Evolutionary conservation across 768 basidiomycete genomes (phyloP), one percentile per base, ranked within the genome.

Genomic region (Collybia nuda): DNA sequence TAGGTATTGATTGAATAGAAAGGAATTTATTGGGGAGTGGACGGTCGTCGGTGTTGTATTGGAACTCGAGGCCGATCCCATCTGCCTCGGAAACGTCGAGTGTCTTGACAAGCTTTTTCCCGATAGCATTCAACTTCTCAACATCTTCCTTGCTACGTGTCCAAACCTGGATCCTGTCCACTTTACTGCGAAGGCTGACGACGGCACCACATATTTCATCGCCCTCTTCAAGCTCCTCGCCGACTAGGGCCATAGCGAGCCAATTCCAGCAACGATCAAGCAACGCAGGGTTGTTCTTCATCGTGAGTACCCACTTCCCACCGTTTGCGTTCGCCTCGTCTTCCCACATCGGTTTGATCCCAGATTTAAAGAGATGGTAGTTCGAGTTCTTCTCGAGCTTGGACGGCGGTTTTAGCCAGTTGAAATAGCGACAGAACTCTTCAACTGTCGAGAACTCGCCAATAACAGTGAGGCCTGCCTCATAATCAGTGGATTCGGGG

Each of bases 311-410:
- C 94, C 94, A 97, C 71, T 94, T 95, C 29, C 94, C 94, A 17
- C 94, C 94, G 47, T 86, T 80, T 21, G 90, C 88, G 62, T 97
- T 97, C 47, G 92, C 90, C 24, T 82, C 81, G 65, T 96, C 94
- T 71, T 96, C 94, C 93, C 93, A 97, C 94, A 97, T 96, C 12
- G 92, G 92, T 63, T 93, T 92, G 74, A 94, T 94, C 15, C 90
- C 90, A 18, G 83, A 78, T 71, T 96, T 96, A 82, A 98, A 97
- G 48, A 98, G 78, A 64, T 98, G 94, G 60, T 96, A 94, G 70
- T 97, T 98, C 40, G 88, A 88, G 70, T 92, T 93, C 60, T 85
- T 85, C 60, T 93, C 90, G 28, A 96, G 81, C 61, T 84, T 82
- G 28, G 90, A 92, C 9, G 94, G 94, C 0, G 89, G 88, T 67